phyloP scores from a whole-genome alignment of 257 asterid genomes.

The Nicotiana benthamiana region DNA sequence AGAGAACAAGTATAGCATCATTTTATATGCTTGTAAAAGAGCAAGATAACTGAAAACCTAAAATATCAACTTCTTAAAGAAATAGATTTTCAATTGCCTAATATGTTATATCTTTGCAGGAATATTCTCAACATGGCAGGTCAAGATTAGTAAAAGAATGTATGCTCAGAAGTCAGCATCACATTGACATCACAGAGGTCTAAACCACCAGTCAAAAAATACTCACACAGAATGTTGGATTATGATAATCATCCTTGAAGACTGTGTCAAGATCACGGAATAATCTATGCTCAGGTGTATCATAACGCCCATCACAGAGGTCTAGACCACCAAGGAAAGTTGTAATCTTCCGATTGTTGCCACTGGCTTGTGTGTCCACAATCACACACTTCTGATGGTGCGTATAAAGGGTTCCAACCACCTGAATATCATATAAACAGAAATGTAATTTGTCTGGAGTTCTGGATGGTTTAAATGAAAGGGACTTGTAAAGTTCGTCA shows the following conservation, averaged over 20 bases:
- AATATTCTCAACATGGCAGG: background rate
- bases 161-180: constrained; percentile 80
- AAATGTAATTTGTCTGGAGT: background rate
- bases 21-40: background rate
- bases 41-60: background rate
- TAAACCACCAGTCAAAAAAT: constrained; percentile 46
- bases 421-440: constrained; percentile 34
- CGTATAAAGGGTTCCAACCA: constrained; percentile 92
- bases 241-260: constrained; percentile 73
- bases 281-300: constrained; percentile 89
- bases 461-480: background rate
- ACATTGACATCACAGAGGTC: constrained; percentile 93
- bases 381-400: constrained; percentile 98
- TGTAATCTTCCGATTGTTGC: constrained; percentile 72
- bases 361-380: constrained; percentile 79
- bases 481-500: background rate
- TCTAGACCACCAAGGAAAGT: constrained; percentile 91
- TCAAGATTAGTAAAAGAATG: constrained; percentile 21
- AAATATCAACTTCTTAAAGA: background rate
- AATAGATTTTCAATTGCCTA: background rate
- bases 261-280: constrained; percentile 73
- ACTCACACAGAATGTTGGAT: constrained; percentile 84
- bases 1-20: background rate
- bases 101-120: background rate
- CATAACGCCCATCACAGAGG: constrained; percentile 96